Evolutionary conservation across 2,329 filamentous ascomycete genomes (phyloP).

Genomic region (Dissoconium aciculare): DNA sequence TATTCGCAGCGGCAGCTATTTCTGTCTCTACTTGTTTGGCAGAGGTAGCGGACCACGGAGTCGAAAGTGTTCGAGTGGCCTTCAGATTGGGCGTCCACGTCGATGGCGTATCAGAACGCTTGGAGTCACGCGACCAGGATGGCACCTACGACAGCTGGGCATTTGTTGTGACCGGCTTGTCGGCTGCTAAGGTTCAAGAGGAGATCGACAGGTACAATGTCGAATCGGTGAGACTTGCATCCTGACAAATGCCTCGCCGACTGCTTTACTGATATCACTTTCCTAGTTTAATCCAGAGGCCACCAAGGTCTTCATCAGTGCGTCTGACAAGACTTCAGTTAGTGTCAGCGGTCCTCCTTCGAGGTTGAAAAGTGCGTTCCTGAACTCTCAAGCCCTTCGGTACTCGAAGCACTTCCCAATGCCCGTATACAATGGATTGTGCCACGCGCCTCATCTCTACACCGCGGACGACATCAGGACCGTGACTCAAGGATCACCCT

Average conservation of each 20-base stretch:
- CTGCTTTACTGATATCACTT: background rate
- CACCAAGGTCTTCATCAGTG: conserved; percentile 19
- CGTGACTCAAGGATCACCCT: conserved; percentile 15
- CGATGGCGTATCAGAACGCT: conserved; percentile 28
- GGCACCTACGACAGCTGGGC: conserved; percentile 28
- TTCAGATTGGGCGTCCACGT: conserved; percentile 36
- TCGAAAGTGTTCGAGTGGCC: conserved; percentile 29
- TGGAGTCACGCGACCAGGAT: conserved; percentile 24
- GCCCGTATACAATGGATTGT: conserved; percentile 18
- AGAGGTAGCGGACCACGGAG: conserved; percentile 30
- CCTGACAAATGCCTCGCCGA: background rate
- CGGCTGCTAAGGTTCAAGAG: conserved; percentile 21
- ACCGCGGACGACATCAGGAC: conserved; percentile 15
- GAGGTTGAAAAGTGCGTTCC: conserved; percentile 16
- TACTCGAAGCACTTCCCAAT: conserved; percentile 13
- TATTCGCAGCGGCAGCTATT: conserved; percentile 31
- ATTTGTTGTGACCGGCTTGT: conserved; percentile 27
- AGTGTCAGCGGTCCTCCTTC: conserved; percentile 23
- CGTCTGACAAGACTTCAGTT: conserved; percentile 16
- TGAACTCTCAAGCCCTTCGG: conserved; percentile 15
- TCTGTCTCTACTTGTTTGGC: conserved; percentile 27
- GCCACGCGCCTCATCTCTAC: conserved; percentile 21
- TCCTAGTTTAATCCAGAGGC: conserved; percentile 9
- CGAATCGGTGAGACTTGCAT: conserved; percentile 6
- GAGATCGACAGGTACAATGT: conserved; percentile 29